These are phyloP conservation scores for Pythium brachiatum DNA, from an alignment of 352 stramenopile species.

Conservation along the genomic window DNA sequence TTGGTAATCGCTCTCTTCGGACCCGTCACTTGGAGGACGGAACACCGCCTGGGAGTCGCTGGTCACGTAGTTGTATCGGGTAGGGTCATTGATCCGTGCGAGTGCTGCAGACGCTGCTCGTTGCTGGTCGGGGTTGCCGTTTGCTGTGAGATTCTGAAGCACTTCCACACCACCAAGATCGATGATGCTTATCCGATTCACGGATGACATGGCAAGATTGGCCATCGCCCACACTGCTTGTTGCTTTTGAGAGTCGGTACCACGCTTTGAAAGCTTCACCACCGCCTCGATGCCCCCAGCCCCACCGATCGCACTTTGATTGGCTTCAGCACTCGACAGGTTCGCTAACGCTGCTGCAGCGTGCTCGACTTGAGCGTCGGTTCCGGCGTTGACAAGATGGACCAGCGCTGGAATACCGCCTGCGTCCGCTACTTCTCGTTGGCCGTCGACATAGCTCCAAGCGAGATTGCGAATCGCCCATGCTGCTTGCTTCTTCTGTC, in stretches of 20 bases:
- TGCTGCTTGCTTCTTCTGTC: constrained; percentile 23
- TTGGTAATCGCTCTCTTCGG: constrained; percentile 16
- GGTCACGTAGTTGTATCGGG: background rate
- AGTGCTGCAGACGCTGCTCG: constrained; percentile 10
- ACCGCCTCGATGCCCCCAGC: constrained; percentile 16
- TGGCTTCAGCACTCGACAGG: constrained; percentile 10
- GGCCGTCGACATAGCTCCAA: constrained; percentile 16
- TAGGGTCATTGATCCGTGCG: constrained; percentile 13
- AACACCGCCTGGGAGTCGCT: constrained; percentile 19
- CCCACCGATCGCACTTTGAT: constrained; percentile 10
- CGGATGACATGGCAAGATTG: constrained; percentile 14
- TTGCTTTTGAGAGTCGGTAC: constrained; percentile 18
- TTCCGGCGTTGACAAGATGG: constrained; percentile 3
- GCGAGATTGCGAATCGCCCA: constrained; percentile 23
- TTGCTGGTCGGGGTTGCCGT: constrained; percentile 12
- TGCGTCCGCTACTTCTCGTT: constrained; percentile 11
- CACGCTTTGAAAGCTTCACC: constrained; percentile 9
- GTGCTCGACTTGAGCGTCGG: constrained; percentile 17
- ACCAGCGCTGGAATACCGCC: constrained; percentile 16
- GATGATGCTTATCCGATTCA: constrained; percentile 10
- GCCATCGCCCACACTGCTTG: constrained; percentile 24
- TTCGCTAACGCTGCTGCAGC: constrained; percentile 18
- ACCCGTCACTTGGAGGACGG: constrained; percentile 13
- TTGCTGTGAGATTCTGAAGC: constrained; percentile 7
- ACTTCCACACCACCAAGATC: constrained; percentile 12